Evolutionary conservation across 441 rosid genomes (phyloP).

Genomic region (Pelargonium australe): DNA sequence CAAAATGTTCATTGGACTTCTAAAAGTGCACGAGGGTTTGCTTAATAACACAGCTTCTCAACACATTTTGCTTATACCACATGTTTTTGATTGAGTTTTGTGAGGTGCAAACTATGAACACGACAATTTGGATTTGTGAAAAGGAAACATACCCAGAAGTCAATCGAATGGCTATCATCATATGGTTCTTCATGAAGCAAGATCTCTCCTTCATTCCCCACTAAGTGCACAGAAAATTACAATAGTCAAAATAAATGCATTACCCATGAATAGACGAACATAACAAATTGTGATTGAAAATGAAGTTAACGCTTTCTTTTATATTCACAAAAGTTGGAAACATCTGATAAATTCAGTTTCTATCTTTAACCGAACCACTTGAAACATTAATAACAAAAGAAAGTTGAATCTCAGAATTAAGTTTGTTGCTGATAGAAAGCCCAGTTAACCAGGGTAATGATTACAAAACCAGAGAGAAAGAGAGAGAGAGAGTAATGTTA

Average conservation of each 20-base stretch:
- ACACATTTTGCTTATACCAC: too few relatives aligned
- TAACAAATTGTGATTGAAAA: neutral
- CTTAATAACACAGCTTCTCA: too few relatives aligned
- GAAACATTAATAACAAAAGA: conserved; percentile 7
- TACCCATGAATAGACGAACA: conserved; percentile 71
- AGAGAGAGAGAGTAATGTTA: conserved; percentile 25
- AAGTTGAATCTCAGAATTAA: too few relatives aligned
- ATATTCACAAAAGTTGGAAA: conserved; percentile 47
- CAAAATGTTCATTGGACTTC: too few relatives aligned
- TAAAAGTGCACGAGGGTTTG: too few relatives aligned
- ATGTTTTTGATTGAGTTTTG: too few relatives aligned
- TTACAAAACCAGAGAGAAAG: neutral
- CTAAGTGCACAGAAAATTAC: conserved; percentile 27
- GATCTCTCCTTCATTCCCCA: conserved; percentile 83
- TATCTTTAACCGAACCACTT: too few relatives aligned
- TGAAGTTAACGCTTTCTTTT: conserved; percentile 16
- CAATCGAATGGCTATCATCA: conserved; percentile 60
- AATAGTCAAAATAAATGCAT: neutral
- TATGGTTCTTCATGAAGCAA: conserved; percentile 88
- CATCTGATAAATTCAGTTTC: too few relatives aligned
- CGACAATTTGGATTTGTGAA: neutral
- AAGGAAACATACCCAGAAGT: conserved; percentile 57
- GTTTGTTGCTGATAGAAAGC: too few relatives aligned
- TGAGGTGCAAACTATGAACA: too few relatives aligned
- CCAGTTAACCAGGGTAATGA: neutral